Conservation (phyloP, 2,329 filamentous ascomycete species). For the Lecanicillium sp. region DNA sequence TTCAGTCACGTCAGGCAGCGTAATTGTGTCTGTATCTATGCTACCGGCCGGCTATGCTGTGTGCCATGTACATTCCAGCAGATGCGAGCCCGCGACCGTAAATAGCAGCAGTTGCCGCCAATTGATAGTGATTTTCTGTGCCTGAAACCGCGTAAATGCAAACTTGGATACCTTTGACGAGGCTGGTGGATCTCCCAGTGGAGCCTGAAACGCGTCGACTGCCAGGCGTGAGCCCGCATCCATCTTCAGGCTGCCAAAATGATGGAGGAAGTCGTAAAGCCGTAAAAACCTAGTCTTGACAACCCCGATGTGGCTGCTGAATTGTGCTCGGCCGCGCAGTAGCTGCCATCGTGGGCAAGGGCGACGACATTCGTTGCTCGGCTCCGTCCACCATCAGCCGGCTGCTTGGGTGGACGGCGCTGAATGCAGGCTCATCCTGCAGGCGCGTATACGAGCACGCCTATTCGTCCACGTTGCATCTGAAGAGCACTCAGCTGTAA, state of each 20-base stretch:
- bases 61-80: not conserved
- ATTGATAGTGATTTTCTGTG: not conserved
- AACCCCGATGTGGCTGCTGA: not conserved
- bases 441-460: not conserved
- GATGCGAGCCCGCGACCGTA: not conserved
- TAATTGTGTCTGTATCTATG: not conserved
- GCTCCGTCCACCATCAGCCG: not conserved
- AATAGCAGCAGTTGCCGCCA: not conserved
- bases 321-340: not conserved
- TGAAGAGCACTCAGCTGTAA: not conserved
- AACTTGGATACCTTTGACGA: not conserved
- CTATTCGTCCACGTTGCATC: not conserved
- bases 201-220: not conserved
- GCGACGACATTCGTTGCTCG: not conserved
- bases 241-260: not conserved
- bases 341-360: not conserved
- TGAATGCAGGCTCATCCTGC: not conserved
- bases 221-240: not conserved
- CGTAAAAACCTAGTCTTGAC: not conserved
- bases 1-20: not conserved
- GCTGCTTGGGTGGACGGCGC: not conserved
- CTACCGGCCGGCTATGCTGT: not conserved
- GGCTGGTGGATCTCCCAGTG: not conserved
- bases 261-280: not conserved
- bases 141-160: not conserved